Base-by-base conservation (phyloP, 1,284 basidiomycete species). In the Boletus smithii region DNA sequence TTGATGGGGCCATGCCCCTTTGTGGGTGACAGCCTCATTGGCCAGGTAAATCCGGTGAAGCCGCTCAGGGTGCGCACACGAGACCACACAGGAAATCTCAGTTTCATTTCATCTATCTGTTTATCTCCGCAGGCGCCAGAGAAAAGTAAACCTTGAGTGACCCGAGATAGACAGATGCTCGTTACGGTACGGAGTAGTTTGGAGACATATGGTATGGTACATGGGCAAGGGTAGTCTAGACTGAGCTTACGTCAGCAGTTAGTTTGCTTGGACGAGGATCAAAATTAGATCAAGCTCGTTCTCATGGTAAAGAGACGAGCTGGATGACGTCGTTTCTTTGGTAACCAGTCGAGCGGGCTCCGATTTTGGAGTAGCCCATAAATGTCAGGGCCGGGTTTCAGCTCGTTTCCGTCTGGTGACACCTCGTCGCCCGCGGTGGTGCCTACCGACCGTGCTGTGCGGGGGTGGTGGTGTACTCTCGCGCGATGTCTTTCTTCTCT, bases 81-180 rank as follows among this genome's bases (percentile, higher is more conserved):
- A 33, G 38, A 31, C 34, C 16, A 40, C 36, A 48, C 49, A 47
- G 40, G 42, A 16, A n/a, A 41, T 29, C 33, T 35, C 18, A 16
- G 13, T 16, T 52, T 20, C 18, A 37, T 53, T 49, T 51, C 53
- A 54, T 57, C 17, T 41, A 3, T 31, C 20, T 34, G 30, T 42
- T 34, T 63, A 62, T 65, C 50, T 63, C 60, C 64, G 60, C 58
- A 57, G 41, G 41, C n/a, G 17, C 9, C 29, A 30, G 17, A 10
- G 2, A 20, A 54, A 31, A 42, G 27, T 39, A 34, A 44, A 43
- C 51, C 33, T 42, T 47, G 42, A 26, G 36, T 6, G 18, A 29
- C 26, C 22, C 30, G 26, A 34, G 22, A 37, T 17, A 26, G 35
- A 48, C n/a, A 38, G 57, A 47, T 40, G 14, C n/a, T 27, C 6